Percentiles rank a stretch among this genome's conserved stretches.
Evolutionary conservation across 1,139 yeast genomes (phyloP).

Genomic region (Pichia terricola): DNA sequence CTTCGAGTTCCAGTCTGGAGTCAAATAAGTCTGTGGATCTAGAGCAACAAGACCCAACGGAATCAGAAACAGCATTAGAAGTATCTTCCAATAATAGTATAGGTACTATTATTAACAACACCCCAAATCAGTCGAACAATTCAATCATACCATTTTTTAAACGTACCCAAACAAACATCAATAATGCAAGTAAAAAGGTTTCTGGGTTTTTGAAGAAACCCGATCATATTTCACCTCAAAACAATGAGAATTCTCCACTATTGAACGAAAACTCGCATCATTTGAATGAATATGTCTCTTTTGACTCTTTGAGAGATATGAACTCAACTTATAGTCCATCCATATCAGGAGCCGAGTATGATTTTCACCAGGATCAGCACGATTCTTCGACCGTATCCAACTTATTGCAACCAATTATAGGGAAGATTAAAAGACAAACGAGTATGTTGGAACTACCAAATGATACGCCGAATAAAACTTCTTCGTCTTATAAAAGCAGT

Average conservation of each 20-base stretch:
- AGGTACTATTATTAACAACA: constrained; percentile 3
- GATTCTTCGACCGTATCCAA: constrained; percentile 2
- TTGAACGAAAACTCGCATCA: neutral
- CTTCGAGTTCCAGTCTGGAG: neutral
- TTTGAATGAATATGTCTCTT: constrained; percentile 29
- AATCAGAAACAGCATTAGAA: neutral
- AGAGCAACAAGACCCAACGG: neutral
- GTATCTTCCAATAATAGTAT: constrained; percentile 1
- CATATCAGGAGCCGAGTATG: neutral
- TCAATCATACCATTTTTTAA: constrained; percentile 16
- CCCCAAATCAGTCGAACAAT: constrained; percentile 6
- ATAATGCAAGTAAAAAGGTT: constrained; percentile 19
- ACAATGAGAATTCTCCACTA: neutral
- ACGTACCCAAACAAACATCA: constrained; percentile 18
- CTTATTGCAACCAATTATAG: constrained; percentile 7
- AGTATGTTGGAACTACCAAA: constrained; percentile 2
- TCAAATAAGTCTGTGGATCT: neutral
- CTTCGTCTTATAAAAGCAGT: constrained; percentile 7
- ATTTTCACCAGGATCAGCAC: neutral
- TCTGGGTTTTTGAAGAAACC: constrained; percentile 17
- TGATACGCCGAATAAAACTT: neutral
- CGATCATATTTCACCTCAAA: neutral
- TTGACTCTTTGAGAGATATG: constrained; percentile 26
- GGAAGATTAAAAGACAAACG: constrained; percentile 4
- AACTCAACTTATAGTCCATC: constrained; percentile 12